Evolutionary conservation across 106 monocot genomes (phyloP), one percentile per base, ranked within the genome.

Genomic region (Hemerocallis citrina): DNA sequence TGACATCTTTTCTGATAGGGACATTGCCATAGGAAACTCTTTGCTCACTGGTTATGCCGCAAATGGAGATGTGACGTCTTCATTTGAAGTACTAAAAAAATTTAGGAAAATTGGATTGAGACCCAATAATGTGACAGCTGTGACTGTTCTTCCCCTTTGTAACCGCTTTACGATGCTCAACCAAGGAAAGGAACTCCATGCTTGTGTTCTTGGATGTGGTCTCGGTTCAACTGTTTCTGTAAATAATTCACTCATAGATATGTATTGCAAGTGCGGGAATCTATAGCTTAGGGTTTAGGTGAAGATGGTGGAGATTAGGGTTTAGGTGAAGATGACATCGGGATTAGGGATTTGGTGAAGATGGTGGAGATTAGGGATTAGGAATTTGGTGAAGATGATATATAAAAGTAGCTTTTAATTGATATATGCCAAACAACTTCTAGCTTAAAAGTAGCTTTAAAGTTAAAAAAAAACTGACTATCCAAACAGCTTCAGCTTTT

Each of bases 241-340:
- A 19, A 72, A 55, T 19, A 78, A 82, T 56, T 79, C 87, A 7
- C 50, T 82, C 23, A 71, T 80, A 21, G 79, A 77, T 15, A 74
- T 83, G 88, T 83, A 88, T 49, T 88, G 73, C 75, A 88, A 82
- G 52, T 82, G 79, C 55, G 82, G 82, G 11, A 70, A 23, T 46
- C 14, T 76, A 12, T 52, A 63, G 8, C 33, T 62, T n/a, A 79
- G 82, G 13, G n/a, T n/a, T n/a, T n/a, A n/a, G n/a, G n/a, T n/a
- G n/a, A n/a, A n/a, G n/a, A n/a, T n/a, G n/a, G n/a, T n/a, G n/a
- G n/a, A n/a, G n/a, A n/a, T n/a, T n/a, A n/a, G n/a, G n/a, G n/a
- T n/a, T n/a, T n/a, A n/a, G n/a, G n/a, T n/a, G n/a, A n/a, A n/a
- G n/a, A n/a, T n/a, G n/a, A n/a, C n/a, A n/a, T n/a, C n/a, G n/a